Evolutionary conservation across 1,284 basidiomycete genomes (phyloP), one percentile per base, ranked within the genome.

Genomic region (Papiliotrema terrestris): DNA sequence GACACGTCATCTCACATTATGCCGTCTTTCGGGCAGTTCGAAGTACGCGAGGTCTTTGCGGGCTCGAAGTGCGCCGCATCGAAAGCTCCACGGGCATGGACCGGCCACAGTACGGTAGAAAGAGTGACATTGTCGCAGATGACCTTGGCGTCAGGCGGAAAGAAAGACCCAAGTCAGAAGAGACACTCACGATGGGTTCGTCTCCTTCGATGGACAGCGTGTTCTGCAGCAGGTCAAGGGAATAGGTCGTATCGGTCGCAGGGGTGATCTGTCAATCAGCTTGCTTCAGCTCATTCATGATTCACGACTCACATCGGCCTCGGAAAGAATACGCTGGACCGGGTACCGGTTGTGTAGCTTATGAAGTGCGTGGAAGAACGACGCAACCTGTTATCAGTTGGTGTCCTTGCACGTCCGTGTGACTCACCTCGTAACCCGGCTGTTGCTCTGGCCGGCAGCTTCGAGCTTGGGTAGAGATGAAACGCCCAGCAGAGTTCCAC

Each of bases 401-500:
- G 29, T 9, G 26, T 23, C 17, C 23, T 37, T 6, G 17, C 38
- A 19, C 3, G 2, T 8, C 1, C n/a, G 5, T 5, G 15, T 3
- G 20, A 62, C 62, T 61, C 38, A 68, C 68, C 25, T 65, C 67
- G 17, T 58, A 45, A 1, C 66, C 67, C 15, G 20, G 41, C n/a
- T 46, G 20, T 15, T 58, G 52, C 0, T 41, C 45, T 1, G 51
- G 45, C 13, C 54, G 48, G 48, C 72, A 75, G 37, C 54, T 46
- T 1, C 61, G 61, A 26, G 59, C 57, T 8, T 75, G 55, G 3
- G 75, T 75, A 2, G 72, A 72, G 38, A 77, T 61, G 51, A 59
- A 71, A 20, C 72, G 64, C 19, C 76, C 76, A 14, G 70, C 68
- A 3, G 62, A 65, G 29, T 67, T 69, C 76, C 76, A 78, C 74